Base-by-base conservation (phyloP, 78 protist genomes). In the Cavenderia fasciculata region DNA sequence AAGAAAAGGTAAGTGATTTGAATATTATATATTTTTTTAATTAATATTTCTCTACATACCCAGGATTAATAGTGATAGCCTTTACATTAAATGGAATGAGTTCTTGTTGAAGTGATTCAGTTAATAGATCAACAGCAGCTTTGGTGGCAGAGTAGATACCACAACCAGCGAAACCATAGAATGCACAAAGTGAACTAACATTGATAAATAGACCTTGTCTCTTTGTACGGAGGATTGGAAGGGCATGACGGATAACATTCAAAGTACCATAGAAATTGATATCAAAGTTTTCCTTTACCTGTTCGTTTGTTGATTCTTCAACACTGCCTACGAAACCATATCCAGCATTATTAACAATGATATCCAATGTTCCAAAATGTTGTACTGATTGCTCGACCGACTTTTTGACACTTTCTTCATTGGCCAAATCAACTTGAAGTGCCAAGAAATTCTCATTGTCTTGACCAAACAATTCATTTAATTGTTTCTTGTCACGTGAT, bases 271-370 rank as follows among this genome's bases (percentile, higher is more conserved):
- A 63, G 2, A 63, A 19, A 21, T 63, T 63, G 72, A 63, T 63
- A 34, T 63, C 72, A 38, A 63, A 63, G 47, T 31, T 63, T 47
- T 63, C 19, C 4, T 5, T 4, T n/a, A 63, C 44, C 4, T 71
- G 63, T 25, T 52, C 38, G 29, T 77, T 49, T 19, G 57, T 21
- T 18, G 18, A 33, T 31, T 77, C 87, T 51, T 77, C 87, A 36
- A 65, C 43, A 4, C 74, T 33, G 6, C 87, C 87, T 14, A 21
- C 0, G 8, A 19, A 14, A 16, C 49, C 73, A 63, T 25, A 77
- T 4, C 87, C 87, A 38, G 87, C 71, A 63, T 77, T 77, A n/a
- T 63, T 63, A 29, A 77, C 23, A 4, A 77, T 7, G 2, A 63
- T 74, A 63, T 77, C 87, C 12, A 77, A 49, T 16, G 66, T 7